Evolutionary conservation across 140 eudicot genomes (phyloP), one percentile per base, ranked within the genome.

Genomic region (Ambrosia hybrid): DNA sequence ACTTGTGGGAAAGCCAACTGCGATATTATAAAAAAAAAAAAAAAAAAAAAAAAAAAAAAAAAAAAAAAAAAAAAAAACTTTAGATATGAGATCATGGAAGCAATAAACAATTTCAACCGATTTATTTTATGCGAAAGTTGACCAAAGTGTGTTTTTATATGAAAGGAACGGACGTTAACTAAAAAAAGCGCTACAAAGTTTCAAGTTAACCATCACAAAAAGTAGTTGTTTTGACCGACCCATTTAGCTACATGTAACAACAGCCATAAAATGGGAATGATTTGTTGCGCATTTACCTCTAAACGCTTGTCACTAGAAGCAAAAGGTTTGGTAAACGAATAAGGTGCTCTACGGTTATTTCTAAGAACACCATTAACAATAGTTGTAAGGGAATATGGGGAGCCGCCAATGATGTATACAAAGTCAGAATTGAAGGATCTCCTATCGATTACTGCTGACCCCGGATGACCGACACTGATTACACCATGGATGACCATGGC

Each of bases 401-500:
- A 76, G 56, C 99, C 99, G 17, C 97, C 99, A 61, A 94, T 69
- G 41, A 94, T 70, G 51, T 94, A 94, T 21, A 82, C 65, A 76
- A 90, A 94, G 30, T 90, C 99, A 2, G 93, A 62, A 56, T 85
- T 86, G 56, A 93, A 87, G 6, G 85, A 53, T 76, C 87, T 90
- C 72, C 96, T 84, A 16, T 90, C 94, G 5, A 93, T 88, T 58
- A 88, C 82, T 1, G 79, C 78, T 14, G 86, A 84, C 57, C 84
- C 93, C 0, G 97, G 97, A 81, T 87, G 89, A 11, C 97, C 97
- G 2, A 86, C 73, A 67, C 90, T 81, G 51, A 94, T 86, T 26
- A 90, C 88, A 39, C 88, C 99, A 76, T 88, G 99, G 37, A 94
- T 84, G 71, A 89, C 94, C 97, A 94, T 90, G 33, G 89, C 92